A percentile compares a stretch with the other conserved stretches of the same genome.
Evolutionary conservation across 2,329 filamentous ascomycete genomes (phyloP).

Genomic region (Myriosclerotinia duriaeana): DNA sequence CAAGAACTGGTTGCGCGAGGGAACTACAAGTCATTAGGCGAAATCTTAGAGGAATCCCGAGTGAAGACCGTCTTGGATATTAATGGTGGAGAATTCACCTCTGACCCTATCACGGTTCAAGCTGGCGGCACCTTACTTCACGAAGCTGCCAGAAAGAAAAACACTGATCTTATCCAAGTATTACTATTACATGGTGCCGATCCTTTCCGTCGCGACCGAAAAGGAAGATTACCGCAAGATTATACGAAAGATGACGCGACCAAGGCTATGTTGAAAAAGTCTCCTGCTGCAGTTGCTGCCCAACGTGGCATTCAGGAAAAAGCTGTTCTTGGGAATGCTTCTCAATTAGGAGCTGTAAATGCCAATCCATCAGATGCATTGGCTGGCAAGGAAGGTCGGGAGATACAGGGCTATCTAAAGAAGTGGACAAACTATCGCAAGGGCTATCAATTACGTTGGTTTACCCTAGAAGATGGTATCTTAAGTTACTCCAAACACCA

Average conservation of each 20-base stretch:
- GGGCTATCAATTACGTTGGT: constrained; percentile 96
- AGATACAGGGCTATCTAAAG: constrained; percentile 98
- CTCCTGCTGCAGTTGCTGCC: constrained; percentile 88
- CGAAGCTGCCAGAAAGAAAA: constrained; percentile 85
- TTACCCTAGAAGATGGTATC: constrained; percentile 95
- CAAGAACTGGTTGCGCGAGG: constrained; percentile 72
- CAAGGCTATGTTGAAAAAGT: constrained; percentile 84
- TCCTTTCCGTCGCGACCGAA: constrained; percentile 90
- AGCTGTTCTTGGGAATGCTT: constrained; percentile 80
- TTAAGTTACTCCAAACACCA: constrained; percentile 99
- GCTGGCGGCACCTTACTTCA: constrained; percentile 90
- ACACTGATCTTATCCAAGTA: constrained; percentile 83
- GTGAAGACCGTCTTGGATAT: constrained; percentile 87
- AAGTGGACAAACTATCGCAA: constrained; percentile 99
- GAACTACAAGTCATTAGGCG: constrained; percentile 76
- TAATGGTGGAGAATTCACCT: constrained; percentile 85
- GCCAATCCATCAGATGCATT: constrained; percentile 58
- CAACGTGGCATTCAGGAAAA: constrained; percentile 97
- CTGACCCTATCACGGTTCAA: constrained; percentile 73
- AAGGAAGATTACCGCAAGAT: constrained; percentile 92
- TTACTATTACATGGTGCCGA: constrained; percentile 92
- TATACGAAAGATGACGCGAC: constrained; percentile 94
- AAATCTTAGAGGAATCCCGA: constrained; percentile 78
- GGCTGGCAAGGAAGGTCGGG: constrained; percentile 81
- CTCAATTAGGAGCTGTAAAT: constrained; percentile 51